Evolutionary conservation across 345 rosid genomes (phyloP).

Genomic region (Sisymbrium altissimum): DNA sequence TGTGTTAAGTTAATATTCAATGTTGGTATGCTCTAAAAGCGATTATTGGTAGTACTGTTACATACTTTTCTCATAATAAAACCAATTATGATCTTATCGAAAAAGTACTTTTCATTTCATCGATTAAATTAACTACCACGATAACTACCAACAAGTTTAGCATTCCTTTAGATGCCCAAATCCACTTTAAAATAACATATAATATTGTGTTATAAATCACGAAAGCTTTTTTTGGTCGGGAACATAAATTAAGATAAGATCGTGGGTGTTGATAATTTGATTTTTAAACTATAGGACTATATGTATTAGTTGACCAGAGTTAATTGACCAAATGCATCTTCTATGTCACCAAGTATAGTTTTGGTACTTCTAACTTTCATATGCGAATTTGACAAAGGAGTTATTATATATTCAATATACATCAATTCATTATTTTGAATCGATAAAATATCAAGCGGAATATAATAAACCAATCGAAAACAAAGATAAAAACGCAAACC

Average conservation of each 20-base stretch:
- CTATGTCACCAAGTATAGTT: not conserved
- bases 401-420: too few relatives aligned
- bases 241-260: slow-evolving; percentile 5
- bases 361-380: not conserved
- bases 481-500: not conserved
- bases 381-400: not conserved
- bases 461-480: too few relatives aligned
- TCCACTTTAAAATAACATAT: not conserved
- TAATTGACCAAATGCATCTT: not conserved
- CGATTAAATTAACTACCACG: slow-evolving; percentile 30
- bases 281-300: not conserved
- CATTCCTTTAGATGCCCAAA: slow-evolving; percentile 10
- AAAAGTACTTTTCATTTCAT: slow-evolving; percentile 19
- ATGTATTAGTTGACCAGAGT: not conserved
- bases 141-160: slow-evolving; percentile 34
- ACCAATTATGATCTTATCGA: slow-evolving; percentile 18
- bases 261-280: not conserved
- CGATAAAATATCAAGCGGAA: too few relatives aligned
- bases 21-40: slow-evolving; percentile 27
- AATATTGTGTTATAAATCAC: not conserved
- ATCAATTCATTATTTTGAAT: too few relatives aligned
- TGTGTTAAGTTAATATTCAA: slow-evolving; percentile 19
- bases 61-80: not conserved
- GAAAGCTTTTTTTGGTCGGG: slow-evolving; percentile 26
- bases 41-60: not conserved